These are phyloP conservation scores for Rhodotorula kratochvilovae DNA, from an alignment of 768 basidiomycete genomes.

Conservation along the genomic window DNA sequence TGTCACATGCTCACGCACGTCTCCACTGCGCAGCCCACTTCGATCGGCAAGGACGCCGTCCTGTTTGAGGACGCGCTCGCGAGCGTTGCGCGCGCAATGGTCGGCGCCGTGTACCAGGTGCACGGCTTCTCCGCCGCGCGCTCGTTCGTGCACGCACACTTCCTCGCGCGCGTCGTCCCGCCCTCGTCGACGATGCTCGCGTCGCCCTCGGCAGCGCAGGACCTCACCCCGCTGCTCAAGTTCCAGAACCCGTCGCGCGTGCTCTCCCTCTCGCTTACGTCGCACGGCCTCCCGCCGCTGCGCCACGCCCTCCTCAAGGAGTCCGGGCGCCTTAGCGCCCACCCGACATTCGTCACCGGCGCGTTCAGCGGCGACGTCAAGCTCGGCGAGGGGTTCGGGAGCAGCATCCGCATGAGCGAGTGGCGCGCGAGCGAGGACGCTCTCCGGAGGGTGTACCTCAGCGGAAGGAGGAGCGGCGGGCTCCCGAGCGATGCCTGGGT, in stretches of 20 bases:
- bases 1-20: background rate
- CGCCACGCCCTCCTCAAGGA: conserved; percentile 74
- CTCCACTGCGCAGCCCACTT: conserved; percentile 33
- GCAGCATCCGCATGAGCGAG: conserved; percentile 89
- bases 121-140: conserved; percentile 73
- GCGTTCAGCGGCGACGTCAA: conserved; percentile 76
- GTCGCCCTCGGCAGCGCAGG: conserved; percentile 80
- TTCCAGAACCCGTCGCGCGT: conserved; percentile 77
- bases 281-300: conserved; percentile 54
- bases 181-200: conserved; percentile 78
- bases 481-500: conserved; percentile 24
- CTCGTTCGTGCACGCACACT: conserved; percentile 79
- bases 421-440: conserved; percentile 85
- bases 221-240: conserved; percentile 71
- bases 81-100: conserved; percentile 76
- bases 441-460: conserved; percentile 72
- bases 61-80: conserved; percentile 85
- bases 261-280: conserved; percentile 65
- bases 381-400: conserved; percentile 91
- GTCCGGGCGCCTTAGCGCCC: conserved; percentile 82
- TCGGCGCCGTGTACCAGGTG: conserved; percentile 82
- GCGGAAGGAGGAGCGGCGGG: conserved; percentile 2
- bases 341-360: conserved; percentile 93
- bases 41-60: conserved; percentile 28
- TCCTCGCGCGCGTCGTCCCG: conserved; percentile 72